These are phyloP conservation scores for Pleurotus platypus DNA, from an alignment of 768 basidiomycete species.

Conservation along the genomic window DNA sequence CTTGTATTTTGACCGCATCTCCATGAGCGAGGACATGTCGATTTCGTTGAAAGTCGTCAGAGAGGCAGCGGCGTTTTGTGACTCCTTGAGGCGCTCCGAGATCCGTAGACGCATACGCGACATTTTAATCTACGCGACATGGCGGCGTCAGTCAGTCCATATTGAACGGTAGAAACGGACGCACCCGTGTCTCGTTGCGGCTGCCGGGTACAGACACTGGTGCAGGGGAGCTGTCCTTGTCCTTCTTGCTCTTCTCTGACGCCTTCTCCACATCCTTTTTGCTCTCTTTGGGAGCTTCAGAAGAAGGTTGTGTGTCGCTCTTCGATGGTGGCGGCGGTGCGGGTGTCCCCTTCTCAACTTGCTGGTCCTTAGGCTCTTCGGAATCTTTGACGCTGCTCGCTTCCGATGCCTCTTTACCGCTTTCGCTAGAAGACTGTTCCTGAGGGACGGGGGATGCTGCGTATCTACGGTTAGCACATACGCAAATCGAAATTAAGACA, in stretches of 20 bases:
- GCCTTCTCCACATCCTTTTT: slow-evolving; percentile 18
- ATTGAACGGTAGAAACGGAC: slow-evolving; percentile 15
- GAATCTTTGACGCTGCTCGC: slow-evolving; percentile 33
- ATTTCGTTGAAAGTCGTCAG: slow-evolving; percentile 99
- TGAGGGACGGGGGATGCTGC: slow-evolving; percentile 31
- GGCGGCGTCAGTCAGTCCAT: too few relatives aligned
- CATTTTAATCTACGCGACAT: slow-evolving; percentile 83
- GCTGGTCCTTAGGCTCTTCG: slow-evolving; percentile 43
- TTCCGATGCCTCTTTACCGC: slow-evolving; percentile 10
- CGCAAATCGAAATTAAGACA: slow-evolving; percentile 14
- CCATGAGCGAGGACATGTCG: slow-evolving; percentile 95
- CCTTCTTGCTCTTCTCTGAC: slow-evolving; percentile 29
- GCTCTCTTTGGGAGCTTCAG: slow-evolving; percentile 14
- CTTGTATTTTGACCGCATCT: slow-evolving; percentile 93
- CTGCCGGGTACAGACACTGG: slow-evolving; percentile 38
- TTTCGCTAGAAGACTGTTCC: slow-evolving; percentile 20
- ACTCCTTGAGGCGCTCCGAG: slow-evolving; percentile 95
- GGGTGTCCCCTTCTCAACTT: slow-evolving; percentile 42
- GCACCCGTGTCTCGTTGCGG: slow-evolving; percentile 83
- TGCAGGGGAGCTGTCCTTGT: slow-evolving; percentile 19
- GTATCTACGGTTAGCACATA: slow-evolving; percentile 6
- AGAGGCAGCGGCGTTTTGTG: slow-evolving; percentile 94
- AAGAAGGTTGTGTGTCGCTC: slow-evolving; percentile 22
- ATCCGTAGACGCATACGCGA: slow-evolving; percentile 97
- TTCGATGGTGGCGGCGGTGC: slow-evolving; percentile 40